phyloP scores from a whole-genome alignment of 2,329 filamentous ascomycete species.

The Colletotrichum filicis region DNA sequence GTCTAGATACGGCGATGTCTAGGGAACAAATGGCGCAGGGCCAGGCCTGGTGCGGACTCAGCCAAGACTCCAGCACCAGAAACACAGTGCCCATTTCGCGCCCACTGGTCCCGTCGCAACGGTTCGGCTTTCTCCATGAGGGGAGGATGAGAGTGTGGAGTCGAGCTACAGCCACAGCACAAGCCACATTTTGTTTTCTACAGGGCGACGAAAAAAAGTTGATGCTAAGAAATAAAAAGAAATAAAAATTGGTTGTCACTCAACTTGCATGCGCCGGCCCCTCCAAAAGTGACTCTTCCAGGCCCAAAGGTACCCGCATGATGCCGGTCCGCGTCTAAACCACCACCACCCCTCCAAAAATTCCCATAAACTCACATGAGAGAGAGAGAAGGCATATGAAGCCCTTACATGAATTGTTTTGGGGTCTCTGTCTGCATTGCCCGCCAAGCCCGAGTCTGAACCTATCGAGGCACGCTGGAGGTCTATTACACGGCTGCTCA shows the following conservation, averaged over 20 bases:
- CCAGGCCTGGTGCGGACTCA: background rate
- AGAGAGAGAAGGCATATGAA: conserved; percentile 10
- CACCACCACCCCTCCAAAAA: conserved; percentile 4
- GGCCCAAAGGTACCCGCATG: conserved; percentile 25
- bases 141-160: background rate
- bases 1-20: conserved; percentile 26
- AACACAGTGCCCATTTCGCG: background rate
- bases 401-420: conserved; percentile 19
- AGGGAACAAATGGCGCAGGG: conserved; percentile 34
- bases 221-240: background rate
- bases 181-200: conserved; percentile 13
- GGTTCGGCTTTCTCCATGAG: conserved; percentile 31
- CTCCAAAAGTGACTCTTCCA: conserved; percentile 13
- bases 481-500: conserved; percentile 15
- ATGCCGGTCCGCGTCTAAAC: conserved; percentile 1
- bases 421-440: conserved; percentile 12
- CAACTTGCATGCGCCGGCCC: conserved; percentile 2
- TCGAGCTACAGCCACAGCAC: background rate
- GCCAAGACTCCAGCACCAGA: background rate
- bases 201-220: background rate
- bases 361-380: conserved; percentile 20
- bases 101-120: background rate
- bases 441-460: conserved; percentile 14
- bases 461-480: background rate
- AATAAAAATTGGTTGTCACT: background rate